Conservation (phyloP, 495 filamentous ascomycete genomes). For the Hamigera avellanea region DNA sequence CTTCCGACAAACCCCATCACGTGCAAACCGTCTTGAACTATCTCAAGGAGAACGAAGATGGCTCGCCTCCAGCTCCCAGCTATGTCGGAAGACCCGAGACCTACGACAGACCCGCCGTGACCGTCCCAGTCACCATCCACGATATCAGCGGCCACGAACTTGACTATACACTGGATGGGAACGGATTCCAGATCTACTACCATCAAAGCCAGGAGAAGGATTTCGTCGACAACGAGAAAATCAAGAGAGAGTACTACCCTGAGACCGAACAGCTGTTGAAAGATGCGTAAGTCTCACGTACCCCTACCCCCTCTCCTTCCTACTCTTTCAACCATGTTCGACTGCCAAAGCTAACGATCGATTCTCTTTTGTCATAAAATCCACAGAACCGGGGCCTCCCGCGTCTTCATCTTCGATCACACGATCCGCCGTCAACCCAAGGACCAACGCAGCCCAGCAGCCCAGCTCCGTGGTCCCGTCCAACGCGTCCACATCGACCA, state of each 20-base stretch:
- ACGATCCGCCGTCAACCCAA: conserved; percentile 49
- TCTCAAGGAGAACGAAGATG: conserved; percentile 47
- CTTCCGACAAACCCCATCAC: conserved; percentile 24
- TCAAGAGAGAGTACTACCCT: conserved; percentile 57
- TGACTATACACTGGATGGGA: conserved; percentile 35
- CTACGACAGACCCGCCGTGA: conserved; percentile 30
- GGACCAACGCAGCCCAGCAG: conserved; percentile 11
- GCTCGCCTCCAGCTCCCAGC: conserved; percentile 38
- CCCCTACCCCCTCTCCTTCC: too few relatives aligned
- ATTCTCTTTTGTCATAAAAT: neutral
- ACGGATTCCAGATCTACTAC: conserved; percentile 39
- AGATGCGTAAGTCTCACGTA: conserved; percentile 55
- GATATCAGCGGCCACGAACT: conserved; percentile 39
- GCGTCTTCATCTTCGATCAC: conserved; percentile 64
- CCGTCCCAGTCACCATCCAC: conserved; percentile 25
- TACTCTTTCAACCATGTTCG: too few relatives aligned
- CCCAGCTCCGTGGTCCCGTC: conserved; percentile 46
- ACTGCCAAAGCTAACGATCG: too few relatives aligned
- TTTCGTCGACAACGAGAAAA: conserved; percentile 53
- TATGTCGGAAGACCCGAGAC: conserved; percentile 38
- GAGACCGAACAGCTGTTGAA: too few relatives aligned
- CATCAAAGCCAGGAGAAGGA: conserved; percentile 36
- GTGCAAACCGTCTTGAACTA: conserved; percentile 49
- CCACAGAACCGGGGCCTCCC: conserved; percentile 37
- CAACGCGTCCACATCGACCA: conserved; percentile 64